Conservation (phyloP, 2,329 filamentous ascomycete species). For the Camptophora hylomeconis region DNA sequence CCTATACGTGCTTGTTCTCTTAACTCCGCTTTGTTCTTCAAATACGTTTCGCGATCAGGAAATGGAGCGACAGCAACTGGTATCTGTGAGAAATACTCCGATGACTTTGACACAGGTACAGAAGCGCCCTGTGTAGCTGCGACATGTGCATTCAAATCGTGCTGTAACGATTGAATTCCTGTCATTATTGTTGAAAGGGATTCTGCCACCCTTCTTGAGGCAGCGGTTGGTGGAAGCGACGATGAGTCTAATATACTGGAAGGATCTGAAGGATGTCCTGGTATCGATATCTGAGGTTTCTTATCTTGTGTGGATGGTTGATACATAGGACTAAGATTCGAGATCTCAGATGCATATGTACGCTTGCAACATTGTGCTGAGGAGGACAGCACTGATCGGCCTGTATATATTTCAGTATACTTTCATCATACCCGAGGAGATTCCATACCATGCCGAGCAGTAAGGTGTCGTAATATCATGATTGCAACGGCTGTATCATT, state of each 20-base stretch:
- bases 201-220: conserved; percentile 6
- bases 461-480: conserved; percentile 17
- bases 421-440: not conserved
- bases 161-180: conserved; percentile 9
- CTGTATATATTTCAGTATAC: conserved; percentile 9
- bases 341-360: conserved; percentile 10
- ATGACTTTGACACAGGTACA: no score
- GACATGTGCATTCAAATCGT: conserved; percentile 10
- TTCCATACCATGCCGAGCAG: conserved; percentile 15
- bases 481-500: no score
- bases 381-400: conserved; percentile 13
- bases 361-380: conserved; percentile 8
- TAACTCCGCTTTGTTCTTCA: no score
- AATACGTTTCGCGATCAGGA: no score
- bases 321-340: conserved; percentile 9
- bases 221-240: conserved; percentile 6
- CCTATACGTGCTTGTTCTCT: no score
- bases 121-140: no score
- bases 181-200: conserved; percentile 7
- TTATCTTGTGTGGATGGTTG: conserved; percentile 11
- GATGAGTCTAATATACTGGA: conserved; percentile 14
- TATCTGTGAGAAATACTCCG: no score
- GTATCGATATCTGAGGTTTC: conserved; percentile 7
- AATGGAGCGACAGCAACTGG: no score
- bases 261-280: conserved; percentile 14